Evolutionary conservation across 2,329 filamentous ascomycete species (phyloP).

Genomic region (Paraphoma chrysanthemicola): DNA sequence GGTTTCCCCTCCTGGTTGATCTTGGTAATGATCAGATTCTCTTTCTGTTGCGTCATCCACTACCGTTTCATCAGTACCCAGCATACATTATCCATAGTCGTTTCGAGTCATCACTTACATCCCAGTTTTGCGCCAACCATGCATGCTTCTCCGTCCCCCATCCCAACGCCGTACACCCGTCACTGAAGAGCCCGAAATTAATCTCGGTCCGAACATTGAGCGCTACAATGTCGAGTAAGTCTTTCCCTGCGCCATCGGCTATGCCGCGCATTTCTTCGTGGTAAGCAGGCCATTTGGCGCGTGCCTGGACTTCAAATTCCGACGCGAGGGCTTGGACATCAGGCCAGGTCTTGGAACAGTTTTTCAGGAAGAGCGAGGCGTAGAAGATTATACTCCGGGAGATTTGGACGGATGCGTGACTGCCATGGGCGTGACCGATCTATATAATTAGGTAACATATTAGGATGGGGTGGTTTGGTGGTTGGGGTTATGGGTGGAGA

Average conservation of each 20-base stretch:
- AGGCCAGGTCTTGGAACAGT: constrained; percentile 56
- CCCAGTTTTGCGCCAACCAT: constrained; percentile 66
- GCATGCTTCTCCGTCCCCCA: constrained; percentile 50
- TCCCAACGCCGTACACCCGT: constrained; percentile 64
- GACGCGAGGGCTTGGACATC: constrained; percentile 55
- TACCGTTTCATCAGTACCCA: constrained; percentile 13
- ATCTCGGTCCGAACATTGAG: constrained; percentile 67
- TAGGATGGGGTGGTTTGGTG: too few species aligned
- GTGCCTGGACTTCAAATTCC: constrained; percentile 56
- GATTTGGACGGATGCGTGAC: constrained; percentile 49
- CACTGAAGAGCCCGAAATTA: constrained; percentile 63
- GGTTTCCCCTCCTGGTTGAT: constrained; percentile 56
- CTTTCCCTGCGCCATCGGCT: constrained; percentile 57
- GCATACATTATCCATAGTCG: background rate
- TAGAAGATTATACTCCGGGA: constrained; percentile 56
- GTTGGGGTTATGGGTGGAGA: background rate
- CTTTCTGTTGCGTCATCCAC: constrained; percentile 61
- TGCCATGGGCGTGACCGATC: constrained; percentile 60
- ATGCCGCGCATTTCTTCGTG: constrained; percentile 59
- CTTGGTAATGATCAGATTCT: constrained; percentile 58
- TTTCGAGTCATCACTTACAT: constrained; percentile 41
- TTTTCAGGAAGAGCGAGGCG: constrained; percentile 54
- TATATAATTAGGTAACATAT: constrained; percentile 21
- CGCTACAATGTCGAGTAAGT: constrained; percentile 62
- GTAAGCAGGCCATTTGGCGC: constrained; percentile 51